These are phyloP conservation scores for Rutstroemia sp. DNA, from an alignment of 2,329 filamentous ascomycete species.

Conservation along the genomic window DNA sequence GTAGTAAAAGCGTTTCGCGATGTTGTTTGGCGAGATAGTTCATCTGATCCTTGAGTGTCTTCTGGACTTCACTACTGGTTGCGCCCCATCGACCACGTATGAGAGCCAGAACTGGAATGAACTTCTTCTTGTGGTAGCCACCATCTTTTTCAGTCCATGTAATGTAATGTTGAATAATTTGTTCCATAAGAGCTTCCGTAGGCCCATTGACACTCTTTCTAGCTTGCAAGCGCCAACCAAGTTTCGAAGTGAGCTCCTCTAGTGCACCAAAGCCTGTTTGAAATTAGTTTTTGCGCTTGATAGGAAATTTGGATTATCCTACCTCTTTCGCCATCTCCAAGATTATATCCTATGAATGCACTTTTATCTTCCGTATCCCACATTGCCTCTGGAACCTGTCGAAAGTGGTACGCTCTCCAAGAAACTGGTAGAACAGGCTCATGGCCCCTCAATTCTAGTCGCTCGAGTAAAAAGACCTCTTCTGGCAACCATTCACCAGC, in stretches of 20 bases:
- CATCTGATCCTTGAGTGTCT: constrained; percentile 23
- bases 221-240: constrained; percentile 23
- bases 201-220: constrained; percentile 16
- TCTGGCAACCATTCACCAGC: constrained; percentile 26
- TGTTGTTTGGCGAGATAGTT: constrained; percentile 23
- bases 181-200: constrained; percentile 24
- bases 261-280: constrained; percentile 21
- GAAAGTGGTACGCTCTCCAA: constrained; percentile 25
- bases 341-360: constrained; percentile 25
- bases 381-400: constrained; percentile 24
- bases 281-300: constrained; percentile 6
- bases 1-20: constrained; percentile 18
- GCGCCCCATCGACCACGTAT: constrained; percentile 16
- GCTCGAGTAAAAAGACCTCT: constrained; percentile 25
- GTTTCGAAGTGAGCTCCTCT: constrained; percentile 16
- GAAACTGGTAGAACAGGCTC: constrained; percentile 24
- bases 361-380: constrained; percentile 22
- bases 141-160: constrained; percentile 31
- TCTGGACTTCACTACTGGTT: constrained; percentile 15
- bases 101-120: constrained; percentile 24
- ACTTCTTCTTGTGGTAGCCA: constrained; percentile 22
- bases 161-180: constrained; percentile 27
- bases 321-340: constrained; percentile 20
- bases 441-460: constrained; percentile 26
- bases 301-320: constrained; percentile 1